Conservation (phyloP, 1,284 basidiomycete genomes). For the Apiotrichum domesticum region DNA sequence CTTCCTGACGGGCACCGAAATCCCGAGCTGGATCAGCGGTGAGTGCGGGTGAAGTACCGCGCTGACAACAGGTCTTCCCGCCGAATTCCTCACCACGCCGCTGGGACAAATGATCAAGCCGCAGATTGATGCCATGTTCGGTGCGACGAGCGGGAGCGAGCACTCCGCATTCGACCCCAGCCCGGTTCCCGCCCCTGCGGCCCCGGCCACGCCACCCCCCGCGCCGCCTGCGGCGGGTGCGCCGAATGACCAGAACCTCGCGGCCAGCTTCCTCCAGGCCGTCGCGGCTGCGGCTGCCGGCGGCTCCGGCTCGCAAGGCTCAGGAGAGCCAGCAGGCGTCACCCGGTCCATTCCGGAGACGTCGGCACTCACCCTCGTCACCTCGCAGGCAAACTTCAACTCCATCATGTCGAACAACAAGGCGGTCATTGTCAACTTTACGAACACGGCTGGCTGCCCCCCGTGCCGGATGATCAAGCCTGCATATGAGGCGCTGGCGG, state of each 20-base stretch:
- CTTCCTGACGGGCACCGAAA: slow-evolving; percentile 70
- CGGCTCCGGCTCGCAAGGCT: background rate
- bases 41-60: slow-evolving; percentile 7
- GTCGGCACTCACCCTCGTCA: slow-evolving; percentile 58
- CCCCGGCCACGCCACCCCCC: slow-evolving; percentile 10
- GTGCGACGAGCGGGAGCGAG: slow-evolving; percentile 60
- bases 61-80: slow-evolving; percentile 61
- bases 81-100: slow-evolving; percentile 82
- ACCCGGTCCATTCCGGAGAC: slow-evolving; percentile 44
- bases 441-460: slow-evolving; percentile 58
- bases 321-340: background rate
- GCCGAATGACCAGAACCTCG: slow-evolving; percentile 38
- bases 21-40: slow-evolving; percentile 67
- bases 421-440: slow-evolving; percentile 59
- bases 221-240: slow-evolving; percentile 19
- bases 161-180: slow-evolving; percentile 1
- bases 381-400: slow-evolving; percentile 55
- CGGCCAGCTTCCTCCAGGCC: slow-evolving; percentile 59
- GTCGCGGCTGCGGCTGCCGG: slow-evolving; percentile 56
- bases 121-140: slow-evolving; percentile 81
- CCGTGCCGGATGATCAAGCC: slow-evolving; percentile 63
- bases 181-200: slow-evolving; percentile 17
- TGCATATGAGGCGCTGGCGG: slow-evolving; percentile 51
- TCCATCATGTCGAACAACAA: slow-evolving; percentile 52
- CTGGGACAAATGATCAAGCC: slow-evolving; percentile 80